phyloP scores from a whole-genome alignment of 352 stramenopile species.

The Pythium guiyangense region DNA sequence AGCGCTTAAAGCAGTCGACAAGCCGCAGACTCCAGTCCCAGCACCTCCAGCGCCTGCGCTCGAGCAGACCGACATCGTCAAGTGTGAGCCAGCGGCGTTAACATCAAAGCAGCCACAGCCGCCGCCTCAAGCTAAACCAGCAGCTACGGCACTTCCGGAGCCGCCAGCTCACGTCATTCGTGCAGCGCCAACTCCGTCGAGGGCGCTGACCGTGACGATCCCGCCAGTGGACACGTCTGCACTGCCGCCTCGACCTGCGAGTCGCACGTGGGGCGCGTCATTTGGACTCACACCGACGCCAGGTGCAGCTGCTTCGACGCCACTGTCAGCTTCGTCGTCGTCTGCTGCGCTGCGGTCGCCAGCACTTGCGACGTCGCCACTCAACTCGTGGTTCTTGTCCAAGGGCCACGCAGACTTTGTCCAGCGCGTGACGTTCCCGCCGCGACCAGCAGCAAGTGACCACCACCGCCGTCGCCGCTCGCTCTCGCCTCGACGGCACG shows the following conservation, averaged over 20 bases:
- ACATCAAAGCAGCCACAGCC: no score
- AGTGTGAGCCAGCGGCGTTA: no score
- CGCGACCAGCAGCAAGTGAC: conserved; percentile 5
- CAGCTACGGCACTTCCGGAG: background rate
- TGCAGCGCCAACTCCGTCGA: background rate
- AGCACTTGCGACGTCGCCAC: conserved; percentile 8
- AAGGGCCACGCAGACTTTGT: conserved; percentile 25
- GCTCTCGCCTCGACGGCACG: conserved; percentile 22
- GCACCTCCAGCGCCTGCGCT: no score
- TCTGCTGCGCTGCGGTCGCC: background rate
- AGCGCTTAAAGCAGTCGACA: no score
- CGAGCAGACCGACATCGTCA: no score
- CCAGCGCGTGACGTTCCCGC: conserved; percentile 14
- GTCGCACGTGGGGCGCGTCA: conserved; percentile 8
- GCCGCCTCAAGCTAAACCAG: background rate
- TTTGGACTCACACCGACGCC: conserved; percentile 8
- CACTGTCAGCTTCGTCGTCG: background rate
- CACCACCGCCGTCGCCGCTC: conserved; percentile 25
- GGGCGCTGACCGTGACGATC: background rate
- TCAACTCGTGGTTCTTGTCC: conserved; percentile 21
- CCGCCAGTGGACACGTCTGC: background rate
- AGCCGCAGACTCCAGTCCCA: no score
- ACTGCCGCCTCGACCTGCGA: conserved; percentile 4
- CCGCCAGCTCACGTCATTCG: background rate
- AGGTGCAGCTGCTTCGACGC: conserved; percentile 2